Evolutionary conservation across 306 rosid species (phyloP).

Genomic region (Neltuma alba): DNA sequence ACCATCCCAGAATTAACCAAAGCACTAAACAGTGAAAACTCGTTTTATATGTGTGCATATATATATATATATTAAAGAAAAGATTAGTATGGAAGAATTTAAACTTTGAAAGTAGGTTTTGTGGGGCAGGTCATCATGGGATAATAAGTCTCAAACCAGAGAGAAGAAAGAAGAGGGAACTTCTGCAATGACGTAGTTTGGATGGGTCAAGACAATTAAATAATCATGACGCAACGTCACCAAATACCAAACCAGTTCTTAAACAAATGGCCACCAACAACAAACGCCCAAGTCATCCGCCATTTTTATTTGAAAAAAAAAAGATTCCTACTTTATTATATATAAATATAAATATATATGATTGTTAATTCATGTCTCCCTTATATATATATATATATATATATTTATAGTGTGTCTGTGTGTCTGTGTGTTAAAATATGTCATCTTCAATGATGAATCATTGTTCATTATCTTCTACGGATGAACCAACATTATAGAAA

Average conservation of each 20-base stretch:
- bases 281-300: constrained; percentile 42
- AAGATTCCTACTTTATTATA: constrained; percentile 23
- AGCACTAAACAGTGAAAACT: not conserved
- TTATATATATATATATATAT: not conserved
- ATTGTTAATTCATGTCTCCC: constrained; percentile 34
- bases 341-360: not conserved
- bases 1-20: not conserved
- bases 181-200: constrained; percentile 23
- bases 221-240: constrained; percentile 27
- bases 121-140: not conserved
- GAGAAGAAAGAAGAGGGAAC: constrained; percentile 7
- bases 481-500: constrained; percentile 22
- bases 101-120: constrained; percentile 4
- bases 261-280: constrained; percentile 38
- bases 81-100: not conserved
- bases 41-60: not conserved
- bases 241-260: constrained; percentile 31
- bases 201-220: constrained; percentile 16
- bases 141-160: not conserved
- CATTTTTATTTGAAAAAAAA: constrained; percentile 2
- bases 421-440: too few species aligned
- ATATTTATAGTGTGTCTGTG: too few species aligned
- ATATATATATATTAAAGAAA: not conserved
- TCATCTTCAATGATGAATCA: not conserved
- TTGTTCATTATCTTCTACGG: constrained; percentile 34